Base-by-base conservation (phyloP, 1,284 basidiomycete genomes). In the Trichosporon faecale region DNA sequence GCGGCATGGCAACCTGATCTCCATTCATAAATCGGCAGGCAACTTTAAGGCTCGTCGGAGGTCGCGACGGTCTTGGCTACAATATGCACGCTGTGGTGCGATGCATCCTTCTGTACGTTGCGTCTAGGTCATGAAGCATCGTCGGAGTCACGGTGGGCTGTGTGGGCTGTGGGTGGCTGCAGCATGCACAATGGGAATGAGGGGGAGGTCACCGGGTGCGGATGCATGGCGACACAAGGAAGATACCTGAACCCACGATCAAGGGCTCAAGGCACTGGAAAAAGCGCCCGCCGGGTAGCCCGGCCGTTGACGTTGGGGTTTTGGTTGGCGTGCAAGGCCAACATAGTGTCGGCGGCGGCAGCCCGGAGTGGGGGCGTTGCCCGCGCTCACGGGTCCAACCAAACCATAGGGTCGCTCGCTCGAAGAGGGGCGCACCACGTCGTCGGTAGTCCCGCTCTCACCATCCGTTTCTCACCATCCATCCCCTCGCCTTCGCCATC, bases 241-340 rank as follows among this genome's bases (percentile, higher is more conserved):
- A 61, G 57, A 31, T 61, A 61, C 57, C 57, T 61, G 57, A 61
- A 61, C 57, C 57, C 57, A 61, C 57, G 57, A 61, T 61, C 57
- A 61, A 61, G 57, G 57, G 57, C 57, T 61, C 57, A 61, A 61
- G 57, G 57, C 57, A 61, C 49, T 52, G 35, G 63, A 55, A 35
- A 65, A 33, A 65, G 61, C 63, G 67, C 67, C 67, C 63, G 67
- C 67, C 63, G 67, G 67, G 67, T 68, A 55, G 46, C 46, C 64
- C 66, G 70, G 70, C 70, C 57, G 70, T 71, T 67, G 67, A 66
- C 49, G 67, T 66, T 61, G 67, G 63, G 52, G 67, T 35, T 40
- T 65, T 66, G 65, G 70, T 68, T 71, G 70, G 70, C 70, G 57
- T 61, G 27, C 57, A 61, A 31, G 57, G 57, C 57, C 57, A 61